These are phyloP conservation scores for Linanthus parryae DNA, from an alignment of 148 eudicot species.

Conservation along the genomic window DNA sequence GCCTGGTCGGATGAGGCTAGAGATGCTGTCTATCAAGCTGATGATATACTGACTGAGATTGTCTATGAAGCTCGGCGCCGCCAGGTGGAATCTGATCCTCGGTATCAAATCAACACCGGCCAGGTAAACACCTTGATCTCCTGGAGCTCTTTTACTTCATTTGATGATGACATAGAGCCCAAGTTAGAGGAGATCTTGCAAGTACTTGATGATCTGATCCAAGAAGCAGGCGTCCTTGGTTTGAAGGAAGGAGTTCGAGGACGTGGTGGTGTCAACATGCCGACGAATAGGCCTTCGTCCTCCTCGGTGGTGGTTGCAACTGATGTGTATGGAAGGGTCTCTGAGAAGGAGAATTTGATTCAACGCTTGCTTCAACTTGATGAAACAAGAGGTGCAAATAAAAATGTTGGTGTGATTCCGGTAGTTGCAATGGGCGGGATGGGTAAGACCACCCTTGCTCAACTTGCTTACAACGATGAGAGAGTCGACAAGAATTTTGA, in stretches of 20 bases:
- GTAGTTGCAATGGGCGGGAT: conserved; percentile 23
- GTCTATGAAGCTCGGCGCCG: too few relatives aligned
- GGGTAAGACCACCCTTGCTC: conserved; percentile 29
- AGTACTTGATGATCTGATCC: conserved; percentile 9
- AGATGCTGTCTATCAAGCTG: too few relatives aligned
- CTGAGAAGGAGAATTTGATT: background rate
- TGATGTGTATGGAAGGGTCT: conserved; percentile 4
- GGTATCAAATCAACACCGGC: too few relatives aligned
- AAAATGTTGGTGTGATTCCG: background rate
- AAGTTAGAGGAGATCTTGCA: conserved; percentile 12
- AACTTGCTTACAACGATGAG: conserved; percentile 10
- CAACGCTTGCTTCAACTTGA: background rate
- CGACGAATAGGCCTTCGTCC: background rate
- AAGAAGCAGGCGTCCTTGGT: conserved; percentile 10
- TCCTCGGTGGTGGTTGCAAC: conserved; percentile 3
- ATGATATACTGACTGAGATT: too few relatives aligned
- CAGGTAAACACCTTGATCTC: background rate
- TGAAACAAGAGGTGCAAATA: background rate
- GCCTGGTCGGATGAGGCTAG: too few relatives aligned
- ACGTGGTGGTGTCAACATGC: background rate
- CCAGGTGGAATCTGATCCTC: too few relatives aligned
- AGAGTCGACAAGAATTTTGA: conserved; percentile 2
- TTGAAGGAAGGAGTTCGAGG: conserved; percentile 5
- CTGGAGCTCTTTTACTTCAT: conserved; percentile 9
- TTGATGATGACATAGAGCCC: conserved; percentile 2